phyloP scores from a whole-genome alignment of 371 early-diverging fungal genomes.

The Mucor irregularis region DNA sequence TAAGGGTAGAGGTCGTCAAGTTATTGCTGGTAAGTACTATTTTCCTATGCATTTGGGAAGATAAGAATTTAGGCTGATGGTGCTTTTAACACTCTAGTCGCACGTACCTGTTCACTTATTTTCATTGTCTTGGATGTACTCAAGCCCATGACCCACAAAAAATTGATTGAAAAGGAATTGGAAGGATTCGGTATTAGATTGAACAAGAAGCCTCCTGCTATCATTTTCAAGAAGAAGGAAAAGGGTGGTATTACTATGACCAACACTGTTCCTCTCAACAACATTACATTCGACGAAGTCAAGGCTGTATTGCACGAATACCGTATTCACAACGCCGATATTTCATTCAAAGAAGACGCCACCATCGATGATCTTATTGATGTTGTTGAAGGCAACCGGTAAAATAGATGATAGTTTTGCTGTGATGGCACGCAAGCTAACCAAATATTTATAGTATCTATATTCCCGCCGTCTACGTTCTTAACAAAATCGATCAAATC shows the following conservation, averaged over 20 bases:
- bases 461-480: constrained; percentile 87
- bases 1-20: constrained; percentile 98
- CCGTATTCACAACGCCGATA: constrained; percentile 91
- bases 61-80: neutral
- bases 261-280: constrained; percentile 83
- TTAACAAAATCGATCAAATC: constrained; percentile 97
- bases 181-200: constrained; percentile 99
- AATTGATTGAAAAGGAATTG: constrained; percentile 96
- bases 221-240: constrained; percentile 92
- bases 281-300: constrained; percentile 84
- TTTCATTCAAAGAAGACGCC: constrained; percentile 86
- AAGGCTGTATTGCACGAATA: constrained; percentile 92
- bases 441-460: constrained; percentile 56
- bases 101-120: constrained; percentile 93
- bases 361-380: constrained; percentile 96
- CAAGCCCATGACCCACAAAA: constrained; percentile 93
- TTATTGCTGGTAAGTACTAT: constrained; percentile 61
- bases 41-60: neutral
- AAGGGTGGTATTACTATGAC: constrained; percentile 94
- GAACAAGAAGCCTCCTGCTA: constrained; percentile 96
- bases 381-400: constrained; percentile 72
- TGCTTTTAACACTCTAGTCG: constrained; percentile 60
- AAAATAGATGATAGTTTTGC: neutral
- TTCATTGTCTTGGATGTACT: constrained; percentile 96
- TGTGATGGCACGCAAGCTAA: too few species aligned